Base-by-base conservation (phyloP, 345 rosid species). In the Orychophragmus violaceus region DNA sequence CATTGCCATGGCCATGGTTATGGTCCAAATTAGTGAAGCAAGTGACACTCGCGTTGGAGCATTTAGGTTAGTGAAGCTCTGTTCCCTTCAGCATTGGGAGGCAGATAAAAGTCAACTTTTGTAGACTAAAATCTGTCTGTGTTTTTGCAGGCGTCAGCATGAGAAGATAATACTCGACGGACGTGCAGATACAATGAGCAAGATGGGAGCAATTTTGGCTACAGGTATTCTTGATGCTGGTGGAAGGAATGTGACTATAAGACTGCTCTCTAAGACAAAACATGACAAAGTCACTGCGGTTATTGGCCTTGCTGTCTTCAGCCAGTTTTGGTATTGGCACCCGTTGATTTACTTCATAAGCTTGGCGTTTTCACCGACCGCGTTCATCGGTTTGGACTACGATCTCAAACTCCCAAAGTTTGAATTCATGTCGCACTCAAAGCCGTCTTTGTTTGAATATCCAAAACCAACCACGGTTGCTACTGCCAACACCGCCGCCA, bases 291-390 rank as follows among this genome's bases (percentile, higher is more conserved):
- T 91, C 69, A 95, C 95, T 14, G 97, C 97, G 4, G 94, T 95
- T 44, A 91, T 95, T 30, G 97, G 99, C 58, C 96, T 95, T 55
- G 96, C 97, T 5, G 96, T 95, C 71, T 95, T 93, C 76, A 95
- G 91, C 76, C 99, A 95, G 80, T 95, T 87, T 75, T 95, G 99
- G 99, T 95, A 95, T 46, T 95, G 97, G 99, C 84, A 95, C 79
- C 99, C 99, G 57, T 91, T 95, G 12, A 89, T 91, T 57, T 95
- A 91, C 66, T 91, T 95, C 78, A 76, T 89, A 21, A 91, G 96
- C 80, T 71, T 95, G 78, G 71, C 97, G 1, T 95, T 91, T 82
- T 95, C 99, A 36, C 97, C 99, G 41, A 89, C 99, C 5, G 99
- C 99, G 23, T 82, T 95, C 66, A 84, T 95, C 33, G 97, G 99